Evolutionary conservation across 306 rosid genomes (phyloP).

Genomic region (Trifolium subterraneum): DNA sequence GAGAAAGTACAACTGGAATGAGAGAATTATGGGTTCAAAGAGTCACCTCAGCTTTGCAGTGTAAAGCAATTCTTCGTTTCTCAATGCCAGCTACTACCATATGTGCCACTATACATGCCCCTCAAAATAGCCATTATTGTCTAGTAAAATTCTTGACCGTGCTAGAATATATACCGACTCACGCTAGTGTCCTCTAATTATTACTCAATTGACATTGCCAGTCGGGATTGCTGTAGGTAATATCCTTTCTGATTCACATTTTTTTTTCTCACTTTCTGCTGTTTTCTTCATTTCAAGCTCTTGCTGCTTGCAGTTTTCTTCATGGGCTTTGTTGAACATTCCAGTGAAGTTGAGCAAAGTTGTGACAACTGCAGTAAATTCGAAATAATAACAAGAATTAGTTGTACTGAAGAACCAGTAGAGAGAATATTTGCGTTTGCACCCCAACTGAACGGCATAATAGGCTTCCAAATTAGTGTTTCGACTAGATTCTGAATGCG

Average conservation of each 20-base stretch:
- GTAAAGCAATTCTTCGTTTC: slow-evolving; percentile 29
- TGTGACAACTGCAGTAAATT: slow-evolving; percentile 63
- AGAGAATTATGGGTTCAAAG: slow-evolving; percentile 12
- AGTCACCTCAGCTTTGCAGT: slow-evolving; percentile 41
- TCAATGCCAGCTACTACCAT: slow-evolving; percentile 35
- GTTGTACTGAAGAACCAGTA: neutral
- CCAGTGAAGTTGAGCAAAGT: slow-evolving; percentile 78
- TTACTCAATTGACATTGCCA: slow-evolving; percentile 56
- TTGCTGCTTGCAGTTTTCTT: slow-evolving; percentile 75
- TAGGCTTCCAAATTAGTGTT: slow-evolving; percentile 4
- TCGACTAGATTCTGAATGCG: neutral
- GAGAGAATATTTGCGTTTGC: neutral
- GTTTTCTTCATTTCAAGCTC: slow-evolving; percentile 81
- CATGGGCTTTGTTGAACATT: slow-evolving; percentile 78
- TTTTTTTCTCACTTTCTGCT: slow-evolving; percentile 64
- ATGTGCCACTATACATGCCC: slow-evolving; percentile 37
- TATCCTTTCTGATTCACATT: slow-evolving; percentile 52
- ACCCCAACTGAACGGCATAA: slow-evolving; percentile 1
- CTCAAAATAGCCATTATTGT: slow-evolving; percentile 39
- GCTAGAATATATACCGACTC: slow-evolving; percentile 40
- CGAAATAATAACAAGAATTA: slow-evolving; percentile 34
- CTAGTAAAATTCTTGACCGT: slow-evolving; percentile 29
- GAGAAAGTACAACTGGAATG: slow-evolving; percentile 18
- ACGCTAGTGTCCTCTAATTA: slow-evolving; percentile 30
- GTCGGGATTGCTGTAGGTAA: slow-evolving; percentile 53